A percentile compares a stretch with the other conserved stretches of the same genome.
Conservation (phyloP, 2,329 filamentous ascomycete species). For the Chaetomium strumarium region DNA sequence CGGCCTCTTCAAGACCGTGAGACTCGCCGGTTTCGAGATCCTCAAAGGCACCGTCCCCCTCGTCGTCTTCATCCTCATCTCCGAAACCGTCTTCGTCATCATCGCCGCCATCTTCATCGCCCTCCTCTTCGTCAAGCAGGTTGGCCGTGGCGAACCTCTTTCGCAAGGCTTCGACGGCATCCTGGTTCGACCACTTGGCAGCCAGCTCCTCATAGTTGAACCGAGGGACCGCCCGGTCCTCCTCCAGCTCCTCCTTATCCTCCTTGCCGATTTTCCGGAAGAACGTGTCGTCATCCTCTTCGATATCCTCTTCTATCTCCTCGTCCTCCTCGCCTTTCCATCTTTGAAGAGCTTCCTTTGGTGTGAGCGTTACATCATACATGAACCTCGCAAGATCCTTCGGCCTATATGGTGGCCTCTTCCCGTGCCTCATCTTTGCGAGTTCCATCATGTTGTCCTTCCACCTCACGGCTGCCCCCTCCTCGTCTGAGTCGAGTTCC, state of each 20-base stretch:
- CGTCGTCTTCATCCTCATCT: conserved; percentile 44
- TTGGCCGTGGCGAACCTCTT: conserved; percentile 69
- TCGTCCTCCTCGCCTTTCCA: conserved; percentile 68
- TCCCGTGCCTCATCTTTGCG: conserved; percentile 64
- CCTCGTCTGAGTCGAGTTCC: conserved; percentile 57
- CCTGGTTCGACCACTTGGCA: conserved; percentile 75
- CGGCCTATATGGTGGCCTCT: conserved; percentile 67
- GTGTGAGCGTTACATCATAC: conserved; percentile 75
- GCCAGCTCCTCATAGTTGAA: conserved; percentile 79
- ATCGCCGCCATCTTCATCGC: conserved; percentile 45
- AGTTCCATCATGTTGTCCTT: conserved; percentile 79
- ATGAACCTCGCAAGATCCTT: conserved; percentile 80
- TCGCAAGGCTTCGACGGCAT: conserved; percentile 69
- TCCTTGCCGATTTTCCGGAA: conserved; percentile 59
- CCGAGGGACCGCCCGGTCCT: conserved; percentile 72
- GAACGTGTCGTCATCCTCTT: conserved; percentile 55
- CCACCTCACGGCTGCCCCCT: conserved; percentile 72
- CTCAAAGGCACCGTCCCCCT: conserved; percentile 52
- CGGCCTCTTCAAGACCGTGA: conserved; percentile 36
- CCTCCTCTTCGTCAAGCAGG: conserved; percentile 49
- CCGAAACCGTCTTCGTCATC: conserved; percentile 44
- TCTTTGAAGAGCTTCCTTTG: conserved; percentile 66
- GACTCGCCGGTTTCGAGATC: conserved; percentile 76
- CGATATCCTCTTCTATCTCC: conserved; percentile 53
- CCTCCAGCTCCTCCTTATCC: conserved; percentile 61